A percentile compares a stretch with the other conserved stretches of the same genome.
These are phyloP conservation scores for Cyberlindnera samutprakarnensis DNA, from an alignment of 805 yeast species.

Conservation along the genomic window DNA sequence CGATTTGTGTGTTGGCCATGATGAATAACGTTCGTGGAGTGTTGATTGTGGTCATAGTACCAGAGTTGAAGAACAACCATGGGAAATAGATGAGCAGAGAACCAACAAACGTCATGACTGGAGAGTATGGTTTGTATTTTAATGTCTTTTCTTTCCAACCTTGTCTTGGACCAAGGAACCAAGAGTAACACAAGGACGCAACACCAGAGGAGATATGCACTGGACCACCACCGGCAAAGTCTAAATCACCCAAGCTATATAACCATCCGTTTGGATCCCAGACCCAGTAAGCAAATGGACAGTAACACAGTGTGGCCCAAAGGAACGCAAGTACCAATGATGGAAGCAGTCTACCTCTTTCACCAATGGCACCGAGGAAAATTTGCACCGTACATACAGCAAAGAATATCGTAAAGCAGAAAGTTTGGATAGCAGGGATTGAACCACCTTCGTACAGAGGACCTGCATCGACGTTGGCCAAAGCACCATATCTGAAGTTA, in stretches of 20 bases:
- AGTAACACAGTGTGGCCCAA: constrained; percentile 87
- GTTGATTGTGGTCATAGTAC: constrained; percentile 68
- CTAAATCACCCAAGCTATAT: constrained; percentile 81
- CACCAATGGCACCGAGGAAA: constrained; percentile 86
- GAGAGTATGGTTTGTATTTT: constrained; percentile 85
- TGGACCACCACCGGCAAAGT: constrained; percentile 99
- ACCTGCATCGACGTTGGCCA: constrained; percentile 53
- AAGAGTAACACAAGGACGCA: constrained; percentile 78
- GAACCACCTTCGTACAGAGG: constrained; percentile 68
- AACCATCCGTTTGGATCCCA: constrained; percentile 97
- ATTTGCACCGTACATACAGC: constrained; percentile 85
- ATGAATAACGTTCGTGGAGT: constrained; percentile 81
- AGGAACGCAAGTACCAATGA: constrained; percentile 68
- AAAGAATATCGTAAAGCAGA: constrained; percentile 86
- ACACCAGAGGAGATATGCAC: constrained; percentile 91
- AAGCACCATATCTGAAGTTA: constrained; percentile 71
- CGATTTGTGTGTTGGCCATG: constrained; percentile 81
- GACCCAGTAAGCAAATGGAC: constrained; percentile 91
- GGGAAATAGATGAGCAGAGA: constrained; percentile 85
- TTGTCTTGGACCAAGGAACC: constrained; percentile 73
- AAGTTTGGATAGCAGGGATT: constrained; percentile 42
- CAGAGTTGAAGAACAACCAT: constrained; percentile 96
- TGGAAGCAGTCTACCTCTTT: constrained; percentile 85
- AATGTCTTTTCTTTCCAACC: constrained; percentile 25
- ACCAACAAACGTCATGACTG: constrained; percentile 82